Evolutionary conservation across 1,139 yeast species (phyloP).

Genomic region (Candida tunisiensis): DNA sequence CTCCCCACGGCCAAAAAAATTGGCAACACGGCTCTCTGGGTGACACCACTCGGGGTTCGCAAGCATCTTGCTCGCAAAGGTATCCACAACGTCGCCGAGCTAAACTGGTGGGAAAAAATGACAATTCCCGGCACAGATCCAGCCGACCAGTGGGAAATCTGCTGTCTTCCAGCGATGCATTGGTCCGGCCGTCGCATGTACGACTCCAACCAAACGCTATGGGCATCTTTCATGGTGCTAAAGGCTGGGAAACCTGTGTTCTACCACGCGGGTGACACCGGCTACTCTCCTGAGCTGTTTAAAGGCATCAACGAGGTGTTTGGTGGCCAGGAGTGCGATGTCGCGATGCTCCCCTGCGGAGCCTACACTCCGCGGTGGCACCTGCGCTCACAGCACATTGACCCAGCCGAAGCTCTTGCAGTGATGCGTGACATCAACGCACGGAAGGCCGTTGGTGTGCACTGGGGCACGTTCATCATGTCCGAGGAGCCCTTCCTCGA

Average conservation of each 20-base stretch:
- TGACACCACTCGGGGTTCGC: constrained; percentile 70
- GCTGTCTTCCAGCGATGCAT: constrained; percentile 93
- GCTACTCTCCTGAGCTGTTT: constrained; percentile 62
- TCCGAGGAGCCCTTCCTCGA: constrained; percentile 80
- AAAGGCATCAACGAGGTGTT: constrained; percentile 40
- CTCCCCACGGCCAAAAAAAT: constrained; percentile 37
- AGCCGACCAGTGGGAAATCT: constrained; percentile 50
- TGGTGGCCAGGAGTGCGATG: constrained; percentile 44
- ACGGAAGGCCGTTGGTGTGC: constrained; percentile 63
- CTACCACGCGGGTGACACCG: constrained; percentile 93
- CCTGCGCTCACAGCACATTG: constrained; percentile 74
- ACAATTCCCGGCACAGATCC: constrained; percentile 23
- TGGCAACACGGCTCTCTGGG: constrained; percentile 54
- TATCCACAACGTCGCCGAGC: constrained; percentile 37
- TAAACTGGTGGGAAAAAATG: constrained; percentile 85
- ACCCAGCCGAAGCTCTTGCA: constrained; percentile 59
- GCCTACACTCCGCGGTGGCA: constrained; percentile 96
- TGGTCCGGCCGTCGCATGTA: constrained; percentile 79
- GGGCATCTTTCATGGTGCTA: constrained; percentile 73
- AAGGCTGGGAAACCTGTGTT: constrained; percentile 52
- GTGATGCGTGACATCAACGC: constrained; percentile 50
- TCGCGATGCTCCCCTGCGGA: constrained; percentile 81
- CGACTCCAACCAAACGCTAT: constrained; percentile 65
- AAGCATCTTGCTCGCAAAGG: constrained; percentile 40
- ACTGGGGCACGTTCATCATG: constrained; percentile 89